These are phyloP conservation scores for Brasenia schreberi DNA, from an alignment of 164 flowering plant species.

Conservation along the genomic window DNA sequence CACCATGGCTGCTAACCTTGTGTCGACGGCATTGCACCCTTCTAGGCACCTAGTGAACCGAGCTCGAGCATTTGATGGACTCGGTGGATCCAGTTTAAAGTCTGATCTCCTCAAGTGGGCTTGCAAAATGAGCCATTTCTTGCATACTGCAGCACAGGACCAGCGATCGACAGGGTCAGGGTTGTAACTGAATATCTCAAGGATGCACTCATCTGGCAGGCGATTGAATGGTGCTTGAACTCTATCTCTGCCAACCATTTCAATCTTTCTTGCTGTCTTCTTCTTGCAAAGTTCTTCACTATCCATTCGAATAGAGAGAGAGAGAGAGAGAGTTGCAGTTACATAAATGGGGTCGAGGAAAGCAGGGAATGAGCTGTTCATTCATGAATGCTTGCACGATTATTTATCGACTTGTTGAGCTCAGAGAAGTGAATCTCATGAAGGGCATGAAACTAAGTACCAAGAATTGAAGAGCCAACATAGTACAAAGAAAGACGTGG, in stretches of 20 bases:
- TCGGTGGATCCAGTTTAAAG: slow-evolving; percentile 1
- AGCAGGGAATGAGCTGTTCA: background rate
- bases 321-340: background rate
- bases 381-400: background rate
- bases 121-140: slow-evolving; percentile 14
- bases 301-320: background rate
- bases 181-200: slow-evolving; percentile 10
- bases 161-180: slow-evolving; percentile 10
- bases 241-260: background rate
- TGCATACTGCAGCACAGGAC: slow-evolving; percentile 11
- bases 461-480: background rate
- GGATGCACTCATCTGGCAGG: slow-evolving; percentile 13
- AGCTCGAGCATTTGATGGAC: background rate
- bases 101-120: slow-evolving; percentile 9
- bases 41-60: background rate
- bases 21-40: slow-evolving; percentile 16
- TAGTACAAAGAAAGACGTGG: background rate
- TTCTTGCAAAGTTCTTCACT: background rate
- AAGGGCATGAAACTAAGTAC: background rate
- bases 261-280: background rate
- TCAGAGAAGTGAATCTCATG: background rate
- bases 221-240: slow-evolving; percentile 1
- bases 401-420: background rate
- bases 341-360: background rate
- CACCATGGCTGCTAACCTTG: slow-evolving; percentile 28